Conservation (phyloP, 2,329 filamentous ascomycete genomes). For the Sodiomyces alkalinus region DNA sequence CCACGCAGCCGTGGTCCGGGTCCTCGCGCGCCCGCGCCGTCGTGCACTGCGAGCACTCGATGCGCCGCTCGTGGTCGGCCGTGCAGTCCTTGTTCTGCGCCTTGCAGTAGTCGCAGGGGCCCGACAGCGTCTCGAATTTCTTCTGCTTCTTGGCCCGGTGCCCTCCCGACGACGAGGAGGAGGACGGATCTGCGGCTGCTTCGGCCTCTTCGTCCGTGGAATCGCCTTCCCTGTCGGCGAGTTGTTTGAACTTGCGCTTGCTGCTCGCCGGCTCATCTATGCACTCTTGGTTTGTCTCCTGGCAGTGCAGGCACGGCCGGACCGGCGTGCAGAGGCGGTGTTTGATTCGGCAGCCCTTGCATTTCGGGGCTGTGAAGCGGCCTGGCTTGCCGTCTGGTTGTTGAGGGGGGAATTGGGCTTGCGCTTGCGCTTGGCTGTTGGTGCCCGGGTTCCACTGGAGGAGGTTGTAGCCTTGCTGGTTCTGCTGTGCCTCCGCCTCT, state of each 20-base stretch:
- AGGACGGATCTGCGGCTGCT: too few relatives aligned
- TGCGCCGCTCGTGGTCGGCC: slow-evolving; percentile 4
- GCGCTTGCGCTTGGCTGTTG: too few relatives aligned
- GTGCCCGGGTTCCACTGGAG: too few relatives aligned
- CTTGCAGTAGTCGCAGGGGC: slow-evolving; percentile 5
- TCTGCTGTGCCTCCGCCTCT: too few relatives aligned
- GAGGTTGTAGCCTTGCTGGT: too few relatives aligned
- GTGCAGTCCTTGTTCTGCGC: slow-evolving; percentile 2
- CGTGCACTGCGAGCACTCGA: slow-evolving; percentile 7
- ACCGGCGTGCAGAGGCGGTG: neutral
- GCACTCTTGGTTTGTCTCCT: neutral
- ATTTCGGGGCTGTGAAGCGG: too few relatives aligned
- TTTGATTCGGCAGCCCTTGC: neutral
- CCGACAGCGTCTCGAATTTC: neutral
- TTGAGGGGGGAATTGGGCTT: too few relatives aligned
- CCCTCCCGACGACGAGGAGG: too few relatives aligned
- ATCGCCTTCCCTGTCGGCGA: too few relatives aligned
- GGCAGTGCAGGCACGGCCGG: neutral
- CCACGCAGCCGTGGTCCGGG: slow-evolving; percentile 4
- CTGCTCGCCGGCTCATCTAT: neutral
- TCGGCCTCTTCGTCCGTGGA: neutral
- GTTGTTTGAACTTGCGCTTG: neutral
- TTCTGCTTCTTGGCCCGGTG: neutral
- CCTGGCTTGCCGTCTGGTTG: too few relatives aligned
- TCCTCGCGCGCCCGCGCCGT: slow-evolving; percentile 4